phyloP scores from a whole-genome alignment of 495 filamentous ascomycete species.

The Mytilinidion resinicola region DNA sequence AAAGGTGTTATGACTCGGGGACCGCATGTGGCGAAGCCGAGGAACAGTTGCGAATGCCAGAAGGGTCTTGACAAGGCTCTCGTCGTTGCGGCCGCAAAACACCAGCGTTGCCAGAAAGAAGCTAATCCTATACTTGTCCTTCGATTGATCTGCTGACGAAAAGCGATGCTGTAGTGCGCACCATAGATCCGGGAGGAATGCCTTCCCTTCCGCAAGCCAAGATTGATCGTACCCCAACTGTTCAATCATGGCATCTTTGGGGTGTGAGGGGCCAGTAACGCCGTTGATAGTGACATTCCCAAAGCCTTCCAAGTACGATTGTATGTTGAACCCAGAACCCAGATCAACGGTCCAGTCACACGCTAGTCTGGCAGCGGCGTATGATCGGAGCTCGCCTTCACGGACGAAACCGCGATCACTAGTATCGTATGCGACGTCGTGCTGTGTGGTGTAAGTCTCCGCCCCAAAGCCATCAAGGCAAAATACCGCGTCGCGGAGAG shows the following conservation, averaged over 20 bases:
- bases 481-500: constrained; percentile 45
- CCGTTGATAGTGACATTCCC: background rate
- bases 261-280: background rate
- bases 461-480: constrained; percentile 49
- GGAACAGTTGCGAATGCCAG: background rate
- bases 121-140: background rate
- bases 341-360: background rate
- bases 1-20: background rate
- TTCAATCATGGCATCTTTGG: background rate
- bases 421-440: constrained; percentile 35
- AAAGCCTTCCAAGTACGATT: background rate
- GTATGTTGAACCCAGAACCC: background rate
- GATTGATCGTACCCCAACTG: background rate
- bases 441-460: constrained; percentile 37
- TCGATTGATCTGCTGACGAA: background rate
- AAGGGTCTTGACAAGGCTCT: background rate
- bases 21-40: background rate
- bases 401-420: constrained; percentile 5
- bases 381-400: constrained; percentile 1
- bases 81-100: background rate
- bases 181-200: background rate
- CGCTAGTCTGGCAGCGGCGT: constrained; percentile 6
- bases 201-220: background rate
- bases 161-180: background rate
- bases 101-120: background rate